Percentiles rank a stretch among this genome's conserved stretches.
These are phyloP conservation scores for Lotus japonicus DNA, from an alignment of 306 rosid species.

Conservation along the genomic window DNA sequence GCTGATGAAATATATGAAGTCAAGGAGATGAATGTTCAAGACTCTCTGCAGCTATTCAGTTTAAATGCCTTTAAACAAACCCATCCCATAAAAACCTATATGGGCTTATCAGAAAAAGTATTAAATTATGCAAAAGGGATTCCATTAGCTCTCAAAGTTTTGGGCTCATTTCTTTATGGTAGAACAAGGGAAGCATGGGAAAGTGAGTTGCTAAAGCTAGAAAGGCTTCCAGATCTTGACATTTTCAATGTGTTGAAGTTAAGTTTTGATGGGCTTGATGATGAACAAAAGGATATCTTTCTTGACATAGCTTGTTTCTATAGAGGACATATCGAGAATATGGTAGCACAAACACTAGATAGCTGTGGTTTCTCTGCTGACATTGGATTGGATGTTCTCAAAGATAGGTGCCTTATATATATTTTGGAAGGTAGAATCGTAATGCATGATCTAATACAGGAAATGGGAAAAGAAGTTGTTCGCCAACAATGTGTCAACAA, in stretches of 20 bases:
- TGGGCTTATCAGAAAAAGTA: neutral
- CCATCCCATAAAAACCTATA: neutral
- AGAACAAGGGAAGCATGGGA: no score
- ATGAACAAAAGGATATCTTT: slow-evolving; percentile 10
- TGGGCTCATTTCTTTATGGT: slow-evolving; percentile 17
- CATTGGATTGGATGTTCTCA: slow-evolving; percentile 9
- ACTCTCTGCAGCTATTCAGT: slow-evolving; percentile 25
- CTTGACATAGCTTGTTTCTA: slow-evolving; percentile 27
- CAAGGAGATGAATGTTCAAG: slow-evolving; percentile 3
- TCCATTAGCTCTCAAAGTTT: slow-evolving; percentile 30
- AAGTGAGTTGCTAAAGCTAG: no score
- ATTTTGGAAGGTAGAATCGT: neutral
- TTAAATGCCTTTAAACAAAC: slow-evolving; percentile 14
- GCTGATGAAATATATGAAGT: slow-evolving; percentile 10
- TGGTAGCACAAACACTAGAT: neutral
- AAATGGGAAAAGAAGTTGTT: slow-evolving; percentile 24
- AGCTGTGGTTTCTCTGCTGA: neutral
- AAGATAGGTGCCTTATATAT: slow-evolving; percentile 8
- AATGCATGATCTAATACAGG: slow-evolving; percentile 33
- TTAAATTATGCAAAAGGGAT: slow-evolving; percentile 18
- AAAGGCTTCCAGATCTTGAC: neutral
- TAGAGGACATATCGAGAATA: neutral
- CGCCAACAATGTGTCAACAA: no score
- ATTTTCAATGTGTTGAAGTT: neutral
- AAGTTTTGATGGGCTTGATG: slow-evolving; percentile 27